Conservation (phyloP, 2,329 filamentous ascomycete genomes). For the Chalaropsis ovoidea region DNA sequence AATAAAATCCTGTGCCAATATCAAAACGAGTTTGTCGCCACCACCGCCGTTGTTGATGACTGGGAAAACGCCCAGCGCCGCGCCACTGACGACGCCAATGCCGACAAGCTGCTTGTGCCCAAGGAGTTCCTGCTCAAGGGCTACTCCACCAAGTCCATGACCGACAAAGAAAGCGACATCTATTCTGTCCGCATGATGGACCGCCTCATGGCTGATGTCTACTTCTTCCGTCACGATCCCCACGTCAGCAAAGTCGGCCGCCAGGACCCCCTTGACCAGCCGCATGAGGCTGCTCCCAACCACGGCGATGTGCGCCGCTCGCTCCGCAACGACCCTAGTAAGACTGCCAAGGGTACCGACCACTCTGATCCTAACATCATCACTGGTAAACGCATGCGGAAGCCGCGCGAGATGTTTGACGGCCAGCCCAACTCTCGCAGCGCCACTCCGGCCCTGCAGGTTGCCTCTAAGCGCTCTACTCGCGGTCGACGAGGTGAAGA, state of each 20-base stretch:
- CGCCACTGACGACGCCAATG: slow-evolving; percentile 36
- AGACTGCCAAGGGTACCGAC: slow-evolving; percentile 50
- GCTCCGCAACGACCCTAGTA: slow-evolving; percentile 47
- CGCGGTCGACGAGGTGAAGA: slow-evolving; percentile 32
- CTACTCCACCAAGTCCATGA: slow-evolving; percentile 39
- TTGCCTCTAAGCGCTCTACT: slow-evolving; percentile 22
- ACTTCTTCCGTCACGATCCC: slow-evolving; percentile 52
- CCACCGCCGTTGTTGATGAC: slow-evolving; percentile 45
- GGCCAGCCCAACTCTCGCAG: slow-evolving; percentile 41
- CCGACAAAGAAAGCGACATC: slow-evolving; percentile 39
- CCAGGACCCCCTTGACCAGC: slow-evolving; percentile 49
- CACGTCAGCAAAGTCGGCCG: slow-evolving; percentile 47
- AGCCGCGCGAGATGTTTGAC: slow-evolving; percentile 43
- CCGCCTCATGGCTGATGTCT: slow-evolving; percentile 48
- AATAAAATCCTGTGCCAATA: slow-evolving; percentile 41
- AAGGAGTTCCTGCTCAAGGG: slow-evolving; percentile 38
- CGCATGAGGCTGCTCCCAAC: slow-evolving; percentile 33
- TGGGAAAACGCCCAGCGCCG: slow-evolving; percentile 48
- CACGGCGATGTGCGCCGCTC: slow-evolving; percentile 43
- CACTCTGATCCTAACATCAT: slow-evolving; percentile 39
- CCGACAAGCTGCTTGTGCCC: slow-evolving; percentile 32
- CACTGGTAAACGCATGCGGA: slow-evolving; percentile 45
- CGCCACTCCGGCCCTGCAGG: slow-evolving; percentile 39
- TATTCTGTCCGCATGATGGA: slow-evolving; percentile 45
- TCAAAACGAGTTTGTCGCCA: slow-evolving; percentile 45